phyloP scores from a whole-genome alignment of 2,329 filamentous ascomycete species.

The Penicillium thymicola region DNA sequence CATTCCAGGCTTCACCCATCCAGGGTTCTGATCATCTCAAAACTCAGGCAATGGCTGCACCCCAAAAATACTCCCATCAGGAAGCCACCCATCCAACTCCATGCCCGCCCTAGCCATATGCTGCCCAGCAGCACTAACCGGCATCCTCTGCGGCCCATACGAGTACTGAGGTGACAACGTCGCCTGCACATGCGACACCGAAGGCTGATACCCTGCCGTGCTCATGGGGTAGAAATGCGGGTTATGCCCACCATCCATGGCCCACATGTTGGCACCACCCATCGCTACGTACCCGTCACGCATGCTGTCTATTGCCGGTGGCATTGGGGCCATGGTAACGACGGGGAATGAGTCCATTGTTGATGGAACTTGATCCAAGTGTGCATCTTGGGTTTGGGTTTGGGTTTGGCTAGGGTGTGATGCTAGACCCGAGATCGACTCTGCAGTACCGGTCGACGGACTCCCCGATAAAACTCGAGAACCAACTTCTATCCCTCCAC shows the following conservation, averaged over 20 bases:
- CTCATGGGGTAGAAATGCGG: conserved; percentile 11
- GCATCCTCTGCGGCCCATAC: conserved; percentile 22
- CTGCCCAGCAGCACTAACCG: conserved; percentile 10
- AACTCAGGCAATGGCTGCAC: conserved; percentile 29
- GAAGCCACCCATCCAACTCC: conserved; percentile 33
- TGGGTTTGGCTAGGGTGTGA: neutral
- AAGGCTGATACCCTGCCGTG: conserved; percentile 18
- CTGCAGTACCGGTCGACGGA: conserved; percentile 15
- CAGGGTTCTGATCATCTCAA: conserved; percentile 4
- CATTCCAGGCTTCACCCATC: neutral
- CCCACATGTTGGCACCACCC: conserved; percentile 22
- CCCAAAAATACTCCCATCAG: conserved; percentile 30
- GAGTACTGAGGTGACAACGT: conserved; percentile 23
- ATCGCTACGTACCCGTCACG: conserved; percentile 24
- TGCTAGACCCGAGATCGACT: conserved; percentile 1
- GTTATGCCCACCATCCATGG: conserved; percentile 15
- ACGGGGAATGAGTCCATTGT: conserved; percentile 18
- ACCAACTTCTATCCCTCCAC: conserved; percentile 4
- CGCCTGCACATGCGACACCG: conserved; percentile 15
- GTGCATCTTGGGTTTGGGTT: neutral
- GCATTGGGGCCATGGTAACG: conserved; percentile 14
- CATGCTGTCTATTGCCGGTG: conserved; percentile 18
- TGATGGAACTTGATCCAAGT: neutral
- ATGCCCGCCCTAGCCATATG: conserved; percentile 22
- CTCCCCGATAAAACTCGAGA: conserved; percentile 9